Base-by-base conservation (phyloP, 2,329 filamentous ascomycete species). In the Acephala macrosclerotiorum region DNA sequence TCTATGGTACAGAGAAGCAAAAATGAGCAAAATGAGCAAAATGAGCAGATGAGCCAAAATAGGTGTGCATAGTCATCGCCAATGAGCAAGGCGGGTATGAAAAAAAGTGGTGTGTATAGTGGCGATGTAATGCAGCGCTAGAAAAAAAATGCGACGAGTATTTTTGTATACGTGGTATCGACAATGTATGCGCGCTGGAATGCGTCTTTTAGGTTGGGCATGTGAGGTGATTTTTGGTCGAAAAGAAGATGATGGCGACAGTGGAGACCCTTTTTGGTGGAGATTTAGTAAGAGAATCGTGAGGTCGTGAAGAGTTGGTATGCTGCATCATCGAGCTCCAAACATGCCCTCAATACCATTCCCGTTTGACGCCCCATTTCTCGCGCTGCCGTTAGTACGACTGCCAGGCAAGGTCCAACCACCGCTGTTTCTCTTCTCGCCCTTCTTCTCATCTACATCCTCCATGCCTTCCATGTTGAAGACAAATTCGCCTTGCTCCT, bases 401-500 rank as follows among this genome's bases (percentile, higher is more conserved):
- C 66, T 65, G 40, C 66, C 63, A 22, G 68, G 60, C 59, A 72
- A 74, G 18, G 69, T 72, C 74, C 75, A 76, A 33, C 73, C 73
- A 22, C 73, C 72, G 66, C 74, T 75, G 40, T 73, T 76, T 61
- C 72, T 64, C 70, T 76, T 74, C 65, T 75, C 73, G 16, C 71
- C 79, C 63, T 84, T 82, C 77, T 86, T 87, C 60, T 82, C 77
- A 42, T 83, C 79, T 25, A 83, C 79, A 36, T 88, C 86, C 69
- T 90, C 87, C 87, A 89, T 89, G 71, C 82, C 86, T 70, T 90
- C 87, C 87, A 90, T 89, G 73, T 80, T 86, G 74, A 90, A 90
- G 16, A 90, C 85, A 69, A 89, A 89, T 29, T 86, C 84, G 3
- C 85, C 81, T 63, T 89, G 86, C 71, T 90, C 87, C 73, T 89